These are phyloP conservation scores for Stagonosporopsis cucurbitacearum DNA, from an alignment of 2,329 filamentous ascomycete species.

Conservation along the genomic window DNA sequence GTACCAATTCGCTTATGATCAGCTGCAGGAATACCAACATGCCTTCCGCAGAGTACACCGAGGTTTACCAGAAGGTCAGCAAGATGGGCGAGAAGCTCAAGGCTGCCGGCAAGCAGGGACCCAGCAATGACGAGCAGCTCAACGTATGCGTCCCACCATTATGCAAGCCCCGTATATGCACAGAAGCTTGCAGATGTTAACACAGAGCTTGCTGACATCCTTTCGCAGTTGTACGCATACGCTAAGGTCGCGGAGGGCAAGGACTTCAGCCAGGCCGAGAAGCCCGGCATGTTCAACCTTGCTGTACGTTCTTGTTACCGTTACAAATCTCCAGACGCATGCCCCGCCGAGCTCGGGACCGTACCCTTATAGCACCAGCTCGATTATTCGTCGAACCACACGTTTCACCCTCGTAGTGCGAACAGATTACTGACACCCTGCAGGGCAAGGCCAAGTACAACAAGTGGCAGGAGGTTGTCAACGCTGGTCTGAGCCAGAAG, in stretches of 20 bases:
- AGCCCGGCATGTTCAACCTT: constrained; percentile 73
- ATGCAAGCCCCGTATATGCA: not conserved
- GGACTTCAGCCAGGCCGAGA: constrained; percentile 51
- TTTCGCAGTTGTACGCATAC: constrained; percentile 58
- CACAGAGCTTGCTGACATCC: constrained; percentile 5
- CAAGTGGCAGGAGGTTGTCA: constrained; percentile 75
- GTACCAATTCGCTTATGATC: not conserved
- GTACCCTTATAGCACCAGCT: no score
- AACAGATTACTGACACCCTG: constrained; percentile 8
- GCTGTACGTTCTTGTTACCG: constrained; percentile 57
- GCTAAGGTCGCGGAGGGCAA: constrained; percentile 52
- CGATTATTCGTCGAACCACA: not conserved
- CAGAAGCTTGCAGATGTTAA: not conserved
- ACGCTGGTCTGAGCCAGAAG: constrained; percentile 67
- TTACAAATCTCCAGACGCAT: not conserved
- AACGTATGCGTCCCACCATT: constrained; percentile 48
- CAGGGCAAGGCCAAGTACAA: constrained; percentile 82
- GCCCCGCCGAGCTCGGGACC: not conserved
- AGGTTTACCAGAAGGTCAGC: constrained; percentile 41
- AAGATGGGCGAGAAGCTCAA: constrained; percentile 43
- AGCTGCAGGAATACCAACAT: constrained; percentile 23
- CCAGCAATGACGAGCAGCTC: constrained; percentile 54
- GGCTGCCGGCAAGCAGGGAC: constrained; percentile 32
- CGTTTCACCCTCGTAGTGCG: not conserved
- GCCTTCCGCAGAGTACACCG: constrained; percentile 41